Base-by-base conservation (phyloP, 2,329 filamentous ascomycete species). In the Fusarium nanum region DNA sequence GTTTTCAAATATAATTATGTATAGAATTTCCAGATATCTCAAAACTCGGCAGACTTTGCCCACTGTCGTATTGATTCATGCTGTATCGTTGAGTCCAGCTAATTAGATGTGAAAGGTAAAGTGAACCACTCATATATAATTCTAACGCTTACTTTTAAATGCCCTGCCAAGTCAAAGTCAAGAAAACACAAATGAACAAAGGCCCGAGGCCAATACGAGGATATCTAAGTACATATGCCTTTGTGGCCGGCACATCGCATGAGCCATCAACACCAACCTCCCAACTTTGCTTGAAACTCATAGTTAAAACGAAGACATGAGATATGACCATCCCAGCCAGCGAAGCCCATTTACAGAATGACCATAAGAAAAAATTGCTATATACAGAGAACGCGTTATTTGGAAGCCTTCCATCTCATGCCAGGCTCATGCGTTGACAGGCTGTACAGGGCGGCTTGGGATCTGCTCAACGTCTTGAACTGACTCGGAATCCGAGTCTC, bases 341-440 rank as follows among this genome's bases (percentile, higher is more conserved):
- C 62, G 45, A 50, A 25, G 46, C 68, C 47, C 47, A 49, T 50
- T 56, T 50, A 53, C 67, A 53, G 30, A 67, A n/a, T 25, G 28
- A 10, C 5, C 34, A 7, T 13, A 50, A 37, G 16, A 73, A 69
- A 61, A 73, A 62, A 66, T 71, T 73, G 66, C 63, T 73, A 77
- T 73, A 76, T 74, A 70, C 66, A 72, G 60, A 52, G 65, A 64
- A 67, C 60, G 67, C 61, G 48, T 55, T 59, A 52, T 55, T 57
- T 48, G 48, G 66, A 63, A 68, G 55, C 55, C 42, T 53, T 44
- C 50, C 45, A 53, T 46, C 45, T 44, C 56, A 56, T 56, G 48
- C 25, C 45, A 47, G 48, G 44, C 61, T 78, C 69, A 81, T 49
- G 76, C 80, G 25, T 78, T 77, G 44, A 79, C 73, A 45, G 77